Evolutionary conservation across 768 basidiomycete genomes (phyloP), one percentile per base, ranked within the genome.

Genomic region (Suillus placidus): DNA sequence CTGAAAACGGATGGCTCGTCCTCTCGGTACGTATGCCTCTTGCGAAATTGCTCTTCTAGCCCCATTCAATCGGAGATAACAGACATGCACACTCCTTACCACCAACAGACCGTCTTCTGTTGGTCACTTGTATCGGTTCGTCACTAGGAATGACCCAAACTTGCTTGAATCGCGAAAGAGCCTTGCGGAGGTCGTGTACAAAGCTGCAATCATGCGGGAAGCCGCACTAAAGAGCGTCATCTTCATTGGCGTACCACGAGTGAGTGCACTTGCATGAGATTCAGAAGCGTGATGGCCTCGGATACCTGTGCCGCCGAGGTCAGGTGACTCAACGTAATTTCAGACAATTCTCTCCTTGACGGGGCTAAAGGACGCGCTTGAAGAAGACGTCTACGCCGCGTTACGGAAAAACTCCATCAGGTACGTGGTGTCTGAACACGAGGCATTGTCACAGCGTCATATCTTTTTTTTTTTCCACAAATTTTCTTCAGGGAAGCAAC

Each of bases 151-250:
- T 64, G 78, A 79, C 67, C 77, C 80, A 62, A 73, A 76, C 64
- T 76, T 79, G 68, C 75, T 75, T 52, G 72, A 69, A 66, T 79
- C 85, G 68, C 80, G 80, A 72, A 82, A 74, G 64, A 76, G 77
- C 67, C 68, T 88, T 62, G 75, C 83, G 66, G 85, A 84, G 66
- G 88, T 88, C 60, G 82, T 91, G 65, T 85, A 86, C 77, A 89
- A 84, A 74, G 92, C 92, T 68, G 91, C 93, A 69, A 76, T 94
- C 69, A 95, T 97, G 87, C 85, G 95, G 54, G 95, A 97, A 80
- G 87, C 92, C 37, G 92, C 92, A 37, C 73, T 97, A 75, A 97
- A 97, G 81, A 94, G 93, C 73, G 86, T 88, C 72, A 91, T 95
- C 71, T 95, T 97, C 74, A 87, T 94, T 63, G 93, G 93, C 54